Evolutionary conservation across 2,329 filamentous ascomycete genomes (phyloP).

Genomic region (Chaetothyriales sp.): DNA sequence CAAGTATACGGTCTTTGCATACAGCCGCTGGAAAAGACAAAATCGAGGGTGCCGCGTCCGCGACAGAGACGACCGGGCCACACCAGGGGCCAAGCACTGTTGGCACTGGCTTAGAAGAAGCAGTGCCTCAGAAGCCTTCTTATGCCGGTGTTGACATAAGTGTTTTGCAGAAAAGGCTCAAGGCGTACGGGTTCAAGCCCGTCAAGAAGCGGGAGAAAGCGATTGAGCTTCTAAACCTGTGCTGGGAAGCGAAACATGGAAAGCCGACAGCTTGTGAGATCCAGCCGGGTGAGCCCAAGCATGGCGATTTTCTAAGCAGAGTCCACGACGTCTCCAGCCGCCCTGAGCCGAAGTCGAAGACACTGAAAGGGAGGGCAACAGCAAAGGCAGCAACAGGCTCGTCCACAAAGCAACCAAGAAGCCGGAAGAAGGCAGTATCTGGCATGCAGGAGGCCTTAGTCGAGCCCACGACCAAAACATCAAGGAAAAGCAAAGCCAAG

Average conservation of each 20-base stretch:
- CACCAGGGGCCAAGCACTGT: not conserved
- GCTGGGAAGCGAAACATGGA: slow-evolving; percentile 50
- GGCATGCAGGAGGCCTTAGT: slow-evolving; percentile 1
- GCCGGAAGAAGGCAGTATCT: slow-evolving; percentile 8
- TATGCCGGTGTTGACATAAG: slow-evolving; percentile 50
- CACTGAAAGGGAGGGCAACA: slow-evolving; percentile 6
- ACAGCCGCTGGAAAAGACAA: not conserved
- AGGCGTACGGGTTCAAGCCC: slow-evolving; percentile 57
- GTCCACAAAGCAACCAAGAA: slow-evolving; percentile 10
- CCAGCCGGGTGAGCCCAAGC: slow-evolving; percentile 3
- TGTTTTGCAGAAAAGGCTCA: slow-evolving; percentile 49
- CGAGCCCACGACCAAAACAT: slow-evolving; percentile 3
- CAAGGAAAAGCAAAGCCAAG: slow-evolving; percentile 2
- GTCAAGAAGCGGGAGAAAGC: slow-evolving; percentile 55
- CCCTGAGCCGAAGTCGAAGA: slow-evolving; percentile 13
- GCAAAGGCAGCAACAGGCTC: slow-evolving; percentile 3
- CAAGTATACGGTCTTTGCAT: not conserved
- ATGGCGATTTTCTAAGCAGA: slow-evolving; percentile 16
- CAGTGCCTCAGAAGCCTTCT: slow-evolving; percentile 33
- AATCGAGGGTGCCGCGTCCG: not conserved
- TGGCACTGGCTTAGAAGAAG: not conserved
- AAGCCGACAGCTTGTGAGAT: slow-evolving; percentile 6
- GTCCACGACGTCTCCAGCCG: slow-evolving; percentile 15
- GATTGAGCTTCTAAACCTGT: slow-evolving; percentile 56
- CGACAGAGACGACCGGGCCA: not conserved